phyloP scores from a whole-genome alignment of 305 asterid genomes.

The Fraxinus nigra region DNA sequence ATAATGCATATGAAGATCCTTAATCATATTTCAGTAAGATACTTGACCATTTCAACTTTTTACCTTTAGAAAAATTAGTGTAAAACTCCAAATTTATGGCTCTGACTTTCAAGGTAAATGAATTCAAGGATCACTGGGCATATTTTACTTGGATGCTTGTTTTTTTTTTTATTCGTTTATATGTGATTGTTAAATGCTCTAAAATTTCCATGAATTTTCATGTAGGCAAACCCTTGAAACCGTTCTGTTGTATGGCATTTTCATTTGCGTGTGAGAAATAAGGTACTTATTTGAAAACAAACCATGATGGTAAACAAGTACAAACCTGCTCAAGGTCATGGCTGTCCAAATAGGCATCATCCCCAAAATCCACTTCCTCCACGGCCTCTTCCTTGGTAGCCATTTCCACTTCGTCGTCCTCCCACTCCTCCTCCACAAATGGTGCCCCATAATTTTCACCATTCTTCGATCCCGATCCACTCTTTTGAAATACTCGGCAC shows the following conservation, averaged over 20 bases:
- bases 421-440: slow-evolving; percentile 94
- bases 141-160: background rate
- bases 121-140: background rate
- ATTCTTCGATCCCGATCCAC: slow-evolving; percentile 96
- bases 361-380: slow-evolving; percentile 52
- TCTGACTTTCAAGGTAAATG: background rate
- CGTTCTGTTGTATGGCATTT: background rate
- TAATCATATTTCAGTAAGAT: background rate
- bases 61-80: background rate
- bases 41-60: background rate
- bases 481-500: slow-evolving; percentile 93
- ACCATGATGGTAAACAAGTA: slow-evolving; percentile 11
- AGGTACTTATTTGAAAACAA: background rate
- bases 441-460: slow-evolving; percentile 98
- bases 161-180: background rate
- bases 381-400: slow-evolving; percentile 52
- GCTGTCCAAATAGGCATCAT: slow-evolving; percentile 63
- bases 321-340: slow-evolving; percentile 85
- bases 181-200: background rate
- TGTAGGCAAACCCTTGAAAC: background rate
- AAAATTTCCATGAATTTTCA: background rate
- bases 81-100: background rate
- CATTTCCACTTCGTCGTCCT: slow-evolving; percentile 50
- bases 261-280: background rate
- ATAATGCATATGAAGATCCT: background rate